These are phyloP conservation scores for Murraya paniculata DNA, from an alignment of 345 rosid species.

Conservation along the genomic window DNA sequence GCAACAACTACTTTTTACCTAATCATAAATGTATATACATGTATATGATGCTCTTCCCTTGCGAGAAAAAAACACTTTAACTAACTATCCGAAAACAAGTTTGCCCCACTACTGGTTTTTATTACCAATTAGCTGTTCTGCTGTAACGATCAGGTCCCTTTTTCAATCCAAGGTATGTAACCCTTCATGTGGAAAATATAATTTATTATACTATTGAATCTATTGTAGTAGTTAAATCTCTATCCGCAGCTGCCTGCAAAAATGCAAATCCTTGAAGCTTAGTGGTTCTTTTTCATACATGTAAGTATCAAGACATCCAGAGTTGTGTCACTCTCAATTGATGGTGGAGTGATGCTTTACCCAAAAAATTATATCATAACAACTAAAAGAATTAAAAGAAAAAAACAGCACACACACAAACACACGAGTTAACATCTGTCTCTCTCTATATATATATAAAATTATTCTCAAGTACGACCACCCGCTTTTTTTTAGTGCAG, in stretches of 20 bases:
- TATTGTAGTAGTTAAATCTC: conserved; percentile 22
- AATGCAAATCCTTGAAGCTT: conserved; percentile 15
- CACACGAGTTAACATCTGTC: too few relatives aligned
- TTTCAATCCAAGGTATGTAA: conserved; percentile 13
- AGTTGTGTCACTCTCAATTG: conserved; percentile 36
- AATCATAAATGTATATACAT: background rate
- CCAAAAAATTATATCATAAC: background rate
- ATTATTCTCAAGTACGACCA: too few relatives aligned
- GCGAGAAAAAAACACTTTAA: conserved; percentile 13
- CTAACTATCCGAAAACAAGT: conserved; percentile 14
- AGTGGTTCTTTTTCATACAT: conserved; percentile 27
- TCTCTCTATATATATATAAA: too few relatives aligned
- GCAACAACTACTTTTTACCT: conserved; percentile 60
- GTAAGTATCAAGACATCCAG: conserved; percentile 19
- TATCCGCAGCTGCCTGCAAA: conserved; percentile 10
- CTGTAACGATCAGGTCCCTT: conserved; percentile 27
- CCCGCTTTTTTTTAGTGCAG: too few relatives aligned
- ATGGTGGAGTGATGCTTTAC: too few relatives aligned
- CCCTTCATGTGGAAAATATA: background rate
- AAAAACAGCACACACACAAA: background rate
- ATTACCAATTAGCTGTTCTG: conserved; percentile 15
- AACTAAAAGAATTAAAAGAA: background rate
- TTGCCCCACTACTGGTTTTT: conserved; percentile 17
- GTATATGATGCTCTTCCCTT: conserved; percentile 33
- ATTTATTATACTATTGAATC: background rate